Evolutionary conservation across 352 stramenopile species (phyloP), one percentile per base, ranked within the genome.

Genomic region (Pythium diclinum): DNA sequence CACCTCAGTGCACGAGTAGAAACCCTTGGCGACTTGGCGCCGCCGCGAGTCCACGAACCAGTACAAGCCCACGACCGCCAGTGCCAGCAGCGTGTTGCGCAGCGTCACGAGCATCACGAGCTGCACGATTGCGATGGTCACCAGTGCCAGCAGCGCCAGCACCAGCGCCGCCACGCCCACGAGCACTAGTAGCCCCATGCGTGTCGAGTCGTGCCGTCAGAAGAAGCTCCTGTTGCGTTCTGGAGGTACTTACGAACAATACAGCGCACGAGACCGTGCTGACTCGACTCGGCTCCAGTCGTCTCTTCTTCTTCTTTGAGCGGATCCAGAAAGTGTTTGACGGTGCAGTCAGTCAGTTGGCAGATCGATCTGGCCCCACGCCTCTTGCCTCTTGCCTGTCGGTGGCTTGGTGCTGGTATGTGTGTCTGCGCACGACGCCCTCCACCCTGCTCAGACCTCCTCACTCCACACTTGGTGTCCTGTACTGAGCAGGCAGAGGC

Each of bases 1-100:
- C 5, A 81, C 38, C 16, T 66, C n/a, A 2, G 63, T 66, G 55
- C 77, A 85, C 6, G 77, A 80, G 73, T 85, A 85, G 63, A 83
- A 85, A 9, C 77, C 77, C 51, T 72, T 75, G 36, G 77, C 77
- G 65, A 72, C 21, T 38, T 36, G 42, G 9, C 59, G 40, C 10
- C 67, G 63, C 11, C 65, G 67, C 48, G 69, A 67, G 13, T 66
- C 36, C 19, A 77, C 47, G 25, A 73, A 67, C 63, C 60, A 73
- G 48, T 68, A 73, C 42, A 69, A 51, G 9, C 23, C 33, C 6
- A 33, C 30, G 17, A 51, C 13, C 28, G 40, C 36, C 14, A 71
- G 3, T 13, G 19, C 42, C 42, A 68, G n/a, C 59, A 79, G 52
- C 32, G 69, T 69, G 47, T 70, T 59, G 17, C 44, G 59, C 56